phyloP scores from a whole-genome alignment of 2,329 filamentous ascomycete genomes.

The Apiospora marii region DNA sequence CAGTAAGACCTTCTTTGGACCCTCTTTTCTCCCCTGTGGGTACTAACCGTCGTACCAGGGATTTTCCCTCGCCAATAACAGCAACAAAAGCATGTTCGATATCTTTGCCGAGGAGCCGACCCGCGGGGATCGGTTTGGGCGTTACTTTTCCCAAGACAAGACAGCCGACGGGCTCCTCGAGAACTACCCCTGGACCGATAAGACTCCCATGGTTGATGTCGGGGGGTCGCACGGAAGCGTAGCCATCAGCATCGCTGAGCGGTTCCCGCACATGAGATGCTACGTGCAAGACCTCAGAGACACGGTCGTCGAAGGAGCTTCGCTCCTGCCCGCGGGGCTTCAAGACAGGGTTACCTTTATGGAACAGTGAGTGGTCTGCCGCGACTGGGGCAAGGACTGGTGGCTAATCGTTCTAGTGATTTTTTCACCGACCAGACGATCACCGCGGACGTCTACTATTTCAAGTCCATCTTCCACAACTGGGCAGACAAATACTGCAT shows the following conservation, averaged over 20 bases:
- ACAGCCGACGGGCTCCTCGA: not conserved
- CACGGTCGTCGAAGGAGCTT: constrained; percentile 21
- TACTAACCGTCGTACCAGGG: not conserved
- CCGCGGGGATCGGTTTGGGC: not conserved
- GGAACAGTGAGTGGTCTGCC: not conserved
- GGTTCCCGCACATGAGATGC: constrained; percentile 28
- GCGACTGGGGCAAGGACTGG: not conserved
- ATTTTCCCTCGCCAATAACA: not conserved
- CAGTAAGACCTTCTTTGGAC: not conserved
- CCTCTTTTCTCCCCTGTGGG: not conserved
- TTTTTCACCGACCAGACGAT: not conserved
- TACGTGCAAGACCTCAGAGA: constrained; percentile 41
- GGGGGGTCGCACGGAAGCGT: constrained; percentile 31
- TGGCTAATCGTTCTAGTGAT: not conserved
- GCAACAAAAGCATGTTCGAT: constrained; percentile 2
- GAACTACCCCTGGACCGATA: constrained; percentile 41
- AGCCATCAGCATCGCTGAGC: constrained; percentile 27
- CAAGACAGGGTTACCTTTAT: not conserved
- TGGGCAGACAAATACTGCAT: constrained; percentile 19
- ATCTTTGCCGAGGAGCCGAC: not conserved
- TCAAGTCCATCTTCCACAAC: constrained; percentile 18
- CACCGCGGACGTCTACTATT: not conserved
- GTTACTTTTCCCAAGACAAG: constrained; percentile 1
- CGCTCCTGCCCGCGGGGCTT: constrained; percentile 3
- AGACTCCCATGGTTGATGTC: constrained; percentile 55